phyloP scores from a whole-genome alignment of 2,329 filamentous ascomycete species.

The Fusarium sp. region DNA sequence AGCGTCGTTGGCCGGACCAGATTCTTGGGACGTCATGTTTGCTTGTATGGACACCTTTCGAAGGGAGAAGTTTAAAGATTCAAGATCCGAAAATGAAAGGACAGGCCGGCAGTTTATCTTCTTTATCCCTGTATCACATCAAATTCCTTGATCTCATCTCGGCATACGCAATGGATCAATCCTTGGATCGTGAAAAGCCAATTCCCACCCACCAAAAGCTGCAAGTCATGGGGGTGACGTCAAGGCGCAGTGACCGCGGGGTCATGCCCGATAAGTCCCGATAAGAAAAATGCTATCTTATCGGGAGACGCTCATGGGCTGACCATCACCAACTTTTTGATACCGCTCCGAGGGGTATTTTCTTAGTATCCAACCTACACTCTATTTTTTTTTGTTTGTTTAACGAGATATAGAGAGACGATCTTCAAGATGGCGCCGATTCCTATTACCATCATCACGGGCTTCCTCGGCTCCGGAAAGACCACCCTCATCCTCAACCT shows the following conservation, averaged over 20 bases:
- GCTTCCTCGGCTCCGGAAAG: slow-evolving; percentile 95
- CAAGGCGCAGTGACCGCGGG: slow-evolving; percentile 32
- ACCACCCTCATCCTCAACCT: slow-evolving; percentile 96
- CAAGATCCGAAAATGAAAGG: background rate
- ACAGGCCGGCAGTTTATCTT: background rate
- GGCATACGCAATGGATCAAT: slow-evolving; percentile 37
- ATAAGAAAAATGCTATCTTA: slow-evolving; percentile 41
- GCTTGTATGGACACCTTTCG: background rate
- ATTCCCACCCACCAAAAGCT: background rate
- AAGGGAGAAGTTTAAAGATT: slow-evolving; percentile 4
- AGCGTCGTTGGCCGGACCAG: slow-evolving; percentile 8
- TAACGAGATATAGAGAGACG: background rate
- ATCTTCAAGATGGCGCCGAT: slow-evolving; percentile 70
- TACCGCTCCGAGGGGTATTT: slow-evolving; percentile 35
- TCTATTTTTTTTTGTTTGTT: background rate
- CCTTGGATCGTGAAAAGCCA: slow-evolving; percentile 21
- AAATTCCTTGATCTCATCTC: slow-evolving; percentile 29
- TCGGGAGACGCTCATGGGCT: slow-evolving; percentile 37
- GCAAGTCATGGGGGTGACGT: slow-evolving; percentile 30
- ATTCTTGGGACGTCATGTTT: slow-evolving; percentile 30
- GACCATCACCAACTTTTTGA: slow-evolving; percentile 25
- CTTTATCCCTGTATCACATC: background rate
- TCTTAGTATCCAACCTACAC: slow-evolving; percentile 12
- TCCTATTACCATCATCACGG: slow-evolving; percentile 93
- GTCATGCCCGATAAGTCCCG: slow-evolving; percentile 30